A percentile compares a stretch with the other conserved stretches of the same genome.
These are phyloP conservation scores for Phaffomyces thermotolerans DNA, from an alignment of 805 yeast genomes.

Conservation along the genomic window DNA sequence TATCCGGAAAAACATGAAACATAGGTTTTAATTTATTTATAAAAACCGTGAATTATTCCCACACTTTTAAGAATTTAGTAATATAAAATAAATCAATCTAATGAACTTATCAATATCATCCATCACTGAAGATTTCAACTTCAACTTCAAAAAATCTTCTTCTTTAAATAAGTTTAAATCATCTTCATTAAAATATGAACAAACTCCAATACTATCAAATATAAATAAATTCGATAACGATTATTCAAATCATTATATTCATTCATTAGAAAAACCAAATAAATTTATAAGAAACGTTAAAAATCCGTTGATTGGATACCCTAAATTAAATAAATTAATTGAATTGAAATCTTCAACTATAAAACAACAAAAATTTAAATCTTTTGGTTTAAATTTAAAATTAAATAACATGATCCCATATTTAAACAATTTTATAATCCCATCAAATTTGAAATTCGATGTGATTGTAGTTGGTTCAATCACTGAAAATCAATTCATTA, in stretches of 20 bases:
- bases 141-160: conserved; percentile 1
- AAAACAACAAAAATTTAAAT: conserved; percentile 43
- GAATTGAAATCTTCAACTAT: conserved; percentile 58
- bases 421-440: conserved; percentile 52
- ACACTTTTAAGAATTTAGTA: too few relatives aligned
- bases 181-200: conserved; percentile 6
- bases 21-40: too few relatives aligned
- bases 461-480: conserved; percentile 90
- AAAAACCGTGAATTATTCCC: too few relatives aligned
- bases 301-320: conserved; percentile 76
- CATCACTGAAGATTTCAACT: conserved; percentile 5
- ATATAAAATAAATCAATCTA: too few relatives aligned
- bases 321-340: conserved; percentile 66
- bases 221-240: conserved; percentile 45
- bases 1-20: background rate
- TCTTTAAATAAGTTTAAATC: conserved; percentile 3
- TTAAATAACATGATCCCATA: conserved; percentile 47
- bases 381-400: conserved; percentile 57
- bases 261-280: conserved; percentile 56
- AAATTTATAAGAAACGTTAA: conserved; percentile 56
- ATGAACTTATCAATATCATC: conserved; percentile 8
- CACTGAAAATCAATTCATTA: conserved; percentile 62
- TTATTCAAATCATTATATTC: conserved; percentile 62
- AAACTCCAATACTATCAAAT: background rate
- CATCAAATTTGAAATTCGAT: conserved; percentile 60